These are phyloP conservation scores for Colletotrichum aenigma DNA, from an alignment of 2,329 filamentous ascomycete species.

Conservation along the genomic window DNA sequence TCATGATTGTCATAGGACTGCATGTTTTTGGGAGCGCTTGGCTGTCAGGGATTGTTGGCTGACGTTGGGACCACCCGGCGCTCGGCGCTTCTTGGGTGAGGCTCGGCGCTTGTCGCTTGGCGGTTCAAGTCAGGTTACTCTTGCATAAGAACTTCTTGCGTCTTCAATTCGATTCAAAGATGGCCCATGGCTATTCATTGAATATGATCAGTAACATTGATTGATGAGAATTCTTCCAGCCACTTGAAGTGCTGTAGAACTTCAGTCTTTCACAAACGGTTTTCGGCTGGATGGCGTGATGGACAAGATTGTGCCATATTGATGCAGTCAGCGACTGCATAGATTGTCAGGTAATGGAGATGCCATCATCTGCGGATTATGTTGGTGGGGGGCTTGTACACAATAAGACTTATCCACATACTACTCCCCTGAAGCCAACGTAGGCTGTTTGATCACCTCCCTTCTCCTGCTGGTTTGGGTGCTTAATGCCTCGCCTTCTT, in stretches of 20 bases:
- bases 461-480: too few species aligned
- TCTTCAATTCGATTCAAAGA: not conserved
- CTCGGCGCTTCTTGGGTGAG: conserved; percentile 15
- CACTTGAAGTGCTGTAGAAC: not conserved
- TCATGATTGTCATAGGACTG: not conserved
- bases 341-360: too few species aligned
- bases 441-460: too few species aligned
- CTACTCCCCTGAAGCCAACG: too few species aligned
- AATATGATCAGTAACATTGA: not conserved
- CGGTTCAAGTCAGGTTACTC: not conserved
- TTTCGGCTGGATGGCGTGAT: not conserved
- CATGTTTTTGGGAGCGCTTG: conserved; percentile 4
- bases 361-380: too few species aligned
- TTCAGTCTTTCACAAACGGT: not conserved
- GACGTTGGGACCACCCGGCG: not conserved
- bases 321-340: not conserved
- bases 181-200: not conserved
- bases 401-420: too few species aligned
- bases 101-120: conserved; percentile 15
- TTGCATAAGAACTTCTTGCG: not conserved
- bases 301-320: not conserved
- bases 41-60: not conserved
- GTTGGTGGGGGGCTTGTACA: too few species aligned
- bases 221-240: not conserved
- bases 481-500: too few species aligned